phyloP scores from a whole-genome alignment of 1,284 basidiomycete species.

The Ustilago nuda region DNA sequence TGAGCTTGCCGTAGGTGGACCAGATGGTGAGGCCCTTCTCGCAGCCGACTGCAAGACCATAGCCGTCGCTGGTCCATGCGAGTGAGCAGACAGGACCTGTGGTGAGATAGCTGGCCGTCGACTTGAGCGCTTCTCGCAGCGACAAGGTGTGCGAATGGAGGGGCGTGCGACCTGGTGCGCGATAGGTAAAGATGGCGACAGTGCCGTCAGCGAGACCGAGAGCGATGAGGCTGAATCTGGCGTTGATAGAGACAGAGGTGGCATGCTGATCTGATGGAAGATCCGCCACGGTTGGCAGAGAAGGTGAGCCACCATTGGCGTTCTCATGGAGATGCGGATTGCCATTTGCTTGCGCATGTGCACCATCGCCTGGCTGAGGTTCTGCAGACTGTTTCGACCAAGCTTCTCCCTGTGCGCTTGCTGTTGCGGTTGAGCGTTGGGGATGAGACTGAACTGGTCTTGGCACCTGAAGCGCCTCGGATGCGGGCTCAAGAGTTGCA shows the following conservation, averaged over 20 bases:
- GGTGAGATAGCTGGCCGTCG: constrained; percentile 65
- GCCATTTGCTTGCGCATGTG: constrained; percentile 5
- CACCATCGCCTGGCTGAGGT: neutral
- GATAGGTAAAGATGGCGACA: constrained; percentile 61
- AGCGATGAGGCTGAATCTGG: constrained; percentile 84
- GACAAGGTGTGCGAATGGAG: constrained; percentile 64
- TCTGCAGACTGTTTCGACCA: neutral
- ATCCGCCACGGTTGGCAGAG: neutral
- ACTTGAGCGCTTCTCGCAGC: constrained; percentile 65
- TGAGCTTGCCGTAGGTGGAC: constrained; percentile 89
- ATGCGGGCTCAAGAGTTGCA: constrained; percentile 6
- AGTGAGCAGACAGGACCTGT: constrained; percentile 81
- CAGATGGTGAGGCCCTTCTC: constrained; percentile 88
- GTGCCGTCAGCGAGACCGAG: constrained; percentile 78
- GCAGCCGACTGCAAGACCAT: constrained; percentile 96
- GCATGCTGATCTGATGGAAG: constrained; percentile 75
- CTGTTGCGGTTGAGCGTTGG: neutral
- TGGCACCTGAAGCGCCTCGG: neutral
- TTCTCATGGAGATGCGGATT: neutral
- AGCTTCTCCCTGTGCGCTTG: neutral
- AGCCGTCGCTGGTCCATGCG: constrained; percentile 83
- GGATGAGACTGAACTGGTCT: neutral
- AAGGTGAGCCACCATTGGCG: neutral
- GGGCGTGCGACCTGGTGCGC: constrained; percentile 48
- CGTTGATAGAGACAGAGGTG: constrained; percentile 77